Conservation (phyloP, 108 stramenopile genomes). For the Stephanodiscus minutulus region DNA sequence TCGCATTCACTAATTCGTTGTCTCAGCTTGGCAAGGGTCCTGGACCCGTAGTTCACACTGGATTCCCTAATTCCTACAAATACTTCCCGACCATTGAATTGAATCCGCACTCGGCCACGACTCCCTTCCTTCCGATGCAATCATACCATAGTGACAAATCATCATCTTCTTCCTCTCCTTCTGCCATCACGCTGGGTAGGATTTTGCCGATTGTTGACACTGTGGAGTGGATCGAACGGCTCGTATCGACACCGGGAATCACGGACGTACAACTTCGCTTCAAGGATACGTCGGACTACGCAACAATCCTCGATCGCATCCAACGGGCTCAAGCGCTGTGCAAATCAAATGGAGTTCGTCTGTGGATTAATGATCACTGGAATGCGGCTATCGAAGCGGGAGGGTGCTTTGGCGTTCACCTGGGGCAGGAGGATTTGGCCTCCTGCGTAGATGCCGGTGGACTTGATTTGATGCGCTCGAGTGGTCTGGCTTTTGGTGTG, state of each 20-base stretch:
- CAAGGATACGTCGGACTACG: slow-evolving; percentile 69
- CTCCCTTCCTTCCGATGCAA: slow-evolving; percentile 51
- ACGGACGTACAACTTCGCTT: slow-evolving; percentile 83
- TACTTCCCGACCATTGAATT: slow-evolving; percentile 67
- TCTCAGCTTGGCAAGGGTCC: slow-evolving; percentile 73
- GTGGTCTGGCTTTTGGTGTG: slow-evolving; percentile 77
- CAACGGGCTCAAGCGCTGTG: slow-evolving; percentile 62
- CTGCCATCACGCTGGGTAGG: slow-evolving; percentile 51
- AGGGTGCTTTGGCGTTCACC: slow-evolving; percentile 86
- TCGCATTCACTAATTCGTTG: neutral
- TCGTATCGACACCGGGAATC: slow-evolving; percentile 50
- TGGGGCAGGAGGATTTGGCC: slow-evolving; percentile 93
- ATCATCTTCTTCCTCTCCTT: slow-evolving; percentile 20
- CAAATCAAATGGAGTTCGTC: slow-evolving; percentile 57
- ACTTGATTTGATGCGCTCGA: slow-evolving; percentile 48
- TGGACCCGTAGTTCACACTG: slow-evolving; percentile 82
- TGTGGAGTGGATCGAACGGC: slow-evolving; percentile 65
- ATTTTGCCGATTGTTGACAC: slow-evolving; percentile 84
- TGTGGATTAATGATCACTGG: slow-evolving; percentile 96
- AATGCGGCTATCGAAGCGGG: slow-evolving; percentile 71
- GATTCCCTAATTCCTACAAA: slow-evolving; percentile 64
- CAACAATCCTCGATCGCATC: slow-evolving; percentile 53
- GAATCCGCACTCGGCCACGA: slow-evolving; percentile 24
- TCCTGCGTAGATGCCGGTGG: slow-evolving; percentile 62
- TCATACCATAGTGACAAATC: slow-evolving; percentile 19